Conservation (phyloP, 352 stramenopile species). For the Globisporangium spiculum region DNA sequence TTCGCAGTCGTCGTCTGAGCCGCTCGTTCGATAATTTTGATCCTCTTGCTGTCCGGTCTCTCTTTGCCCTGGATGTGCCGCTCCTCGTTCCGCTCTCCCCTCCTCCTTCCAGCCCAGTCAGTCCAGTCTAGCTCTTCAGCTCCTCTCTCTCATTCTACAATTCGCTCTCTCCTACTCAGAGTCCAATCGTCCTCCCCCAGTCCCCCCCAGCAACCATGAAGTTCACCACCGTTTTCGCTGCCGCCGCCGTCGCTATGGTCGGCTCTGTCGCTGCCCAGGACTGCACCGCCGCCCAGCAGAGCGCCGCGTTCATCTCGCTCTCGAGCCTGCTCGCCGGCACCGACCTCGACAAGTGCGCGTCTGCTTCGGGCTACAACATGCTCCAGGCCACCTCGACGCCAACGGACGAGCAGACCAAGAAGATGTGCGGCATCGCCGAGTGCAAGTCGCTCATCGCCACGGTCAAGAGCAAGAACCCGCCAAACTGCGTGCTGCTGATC, state of each 20-base stretch:
- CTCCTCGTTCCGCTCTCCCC: not conserved
- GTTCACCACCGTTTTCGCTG: constrained; percentile 8
- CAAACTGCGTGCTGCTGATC: constrained; percentile 37
- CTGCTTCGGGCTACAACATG: constrained; percentile 36
- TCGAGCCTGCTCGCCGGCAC: constrained; percentile 16
- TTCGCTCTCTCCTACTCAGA: constrained; percentile 13
- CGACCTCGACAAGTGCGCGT: constrained; percentile 22
- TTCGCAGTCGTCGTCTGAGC: not conserved
- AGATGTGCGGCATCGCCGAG: constrained; percentile 31
- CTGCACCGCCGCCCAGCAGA: constrained; percentile 21
- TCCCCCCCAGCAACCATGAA: constrained; percentile 2
- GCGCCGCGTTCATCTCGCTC: constrained; percentile 26
- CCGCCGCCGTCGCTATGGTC: constrained; percentile 28
- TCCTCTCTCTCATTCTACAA: constrained; percentile 15
- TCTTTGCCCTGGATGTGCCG: not conserved
- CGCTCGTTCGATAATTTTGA: constrained; percentile 9
- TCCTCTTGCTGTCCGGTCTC: not conserved
- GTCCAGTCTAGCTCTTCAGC: not conserved
- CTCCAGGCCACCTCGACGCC: constrained; percentile 28
- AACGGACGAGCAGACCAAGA: constrained; percentile 27
- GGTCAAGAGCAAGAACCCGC: constrained; percentile 26
- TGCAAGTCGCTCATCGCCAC: constrained; percentile 36
- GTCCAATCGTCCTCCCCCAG: constrained; percentile 13
- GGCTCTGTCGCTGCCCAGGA: constrained; percentile 13
- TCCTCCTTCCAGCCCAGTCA: not conserved